Percentiles rank a stretch among this genome's conserved stretches.
These are phyloP conservation scores for Colletotrichum shisoi DNA, from an alignment of 2,329 filamentous ascomycete genomes.

Conservation along the genomic window DNA sequence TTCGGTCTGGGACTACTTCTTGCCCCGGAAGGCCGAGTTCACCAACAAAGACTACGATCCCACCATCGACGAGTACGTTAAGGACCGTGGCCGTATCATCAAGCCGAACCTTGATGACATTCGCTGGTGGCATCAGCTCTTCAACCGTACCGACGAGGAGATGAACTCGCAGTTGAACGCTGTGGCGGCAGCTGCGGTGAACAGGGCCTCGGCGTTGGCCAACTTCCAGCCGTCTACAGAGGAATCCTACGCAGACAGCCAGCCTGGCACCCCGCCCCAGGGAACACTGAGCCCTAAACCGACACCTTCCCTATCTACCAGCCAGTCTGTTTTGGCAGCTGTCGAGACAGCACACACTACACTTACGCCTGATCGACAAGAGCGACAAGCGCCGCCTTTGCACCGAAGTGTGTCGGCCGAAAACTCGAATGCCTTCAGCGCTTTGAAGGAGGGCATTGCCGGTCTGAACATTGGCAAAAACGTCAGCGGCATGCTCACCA, in stretches of 20 bases:
- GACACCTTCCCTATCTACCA: conserved; percentile 49
- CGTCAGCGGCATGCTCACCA: conserved; percentile 54
- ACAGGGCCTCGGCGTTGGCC: conserved; percentile 45
- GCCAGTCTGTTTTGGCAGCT: conserved; percentile 64
- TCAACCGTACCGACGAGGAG: conserved; percentile 85
- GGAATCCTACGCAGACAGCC: conserved; percentile 42
- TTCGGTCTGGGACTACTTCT: conserved; percentile 96
- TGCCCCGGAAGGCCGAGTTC: conserved; percentile 82
- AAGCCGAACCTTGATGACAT: conserved; percentile 79
- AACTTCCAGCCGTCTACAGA: conserved; percentile 39
- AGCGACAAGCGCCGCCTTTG: conserved; percentile 45
- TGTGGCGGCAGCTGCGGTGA: conserved; percentile 60
- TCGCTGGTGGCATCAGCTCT: conserved; percentile 93
- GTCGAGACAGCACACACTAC: conserved; percentile 66
- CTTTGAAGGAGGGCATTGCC: conserved; percentile 59
- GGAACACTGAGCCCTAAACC: conserved; percentile 50
- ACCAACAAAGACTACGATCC: conserved; percentile 80
- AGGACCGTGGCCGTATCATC: conserved; percentile 82
- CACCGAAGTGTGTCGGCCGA: conserved; percentile 58
- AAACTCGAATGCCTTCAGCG: conserved; percentile 54
- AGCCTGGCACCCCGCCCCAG: conserved; percentile 42
- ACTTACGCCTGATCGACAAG: conserved; percentile 54
- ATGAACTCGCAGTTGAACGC: conserved; percentile 80
- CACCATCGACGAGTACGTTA: conserved; percentile 77
- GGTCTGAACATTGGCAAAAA: conserved; percentile 60